Evolutionary conservation across 2,329 filamentous ascomycete species (phyloP), one percentile per base, ranked within the genome.

Genomic region (Cladophialophora exuberans): DNA sequence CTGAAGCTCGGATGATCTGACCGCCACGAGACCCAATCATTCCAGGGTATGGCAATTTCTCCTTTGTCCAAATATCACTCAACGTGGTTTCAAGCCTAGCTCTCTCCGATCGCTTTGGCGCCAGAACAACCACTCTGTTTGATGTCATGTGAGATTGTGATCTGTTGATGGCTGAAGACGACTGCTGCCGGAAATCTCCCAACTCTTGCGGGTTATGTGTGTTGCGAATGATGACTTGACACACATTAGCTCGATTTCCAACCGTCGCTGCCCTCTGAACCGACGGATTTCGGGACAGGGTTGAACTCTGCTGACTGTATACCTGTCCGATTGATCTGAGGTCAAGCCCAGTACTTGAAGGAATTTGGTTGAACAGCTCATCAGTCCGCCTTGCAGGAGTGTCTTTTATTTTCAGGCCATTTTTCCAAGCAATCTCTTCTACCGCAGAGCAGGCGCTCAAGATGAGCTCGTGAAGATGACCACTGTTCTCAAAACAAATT

Each of bases 221-320:
- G 66, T 95, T 95, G 67, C 89, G 93, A 66, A 97, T 83, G 43
- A 96, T 87, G 47, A 96, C 85, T 66, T 94, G 89, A 59, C 82
- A 87, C 48, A 87, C 71, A 35, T 84, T 79, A 11, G 83, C 81
- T 63, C 85, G 89, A 11, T 85, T 79, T 13, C 87, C 85, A 20
- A 91, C 78, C 0, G 90, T 90, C 1, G 87, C 86, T 23, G 90
- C 84, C 56, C 90, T 82, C 63, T 93, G 89, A 59, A 96, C 86
- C 2, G 90, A 95, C 64, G 91, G 69, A 44, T 72, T 69, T 31
- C 76, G 72, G n/a, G 69, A 66, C 22, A 65, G 53, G 17, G 56
- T 48, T 15, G 55, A 39, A 15, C 88, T 84, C 65, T 85, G 83
- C 63, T 87, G 87, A 59, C 88, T 86, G 74, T 90, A 90, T 30